A percentile compares a stretch with the other conserved stretches of the same genome.
Conservation (phyloP, 1,284 basidiomycete species). For the Bjerkandera adusta region DNA sequence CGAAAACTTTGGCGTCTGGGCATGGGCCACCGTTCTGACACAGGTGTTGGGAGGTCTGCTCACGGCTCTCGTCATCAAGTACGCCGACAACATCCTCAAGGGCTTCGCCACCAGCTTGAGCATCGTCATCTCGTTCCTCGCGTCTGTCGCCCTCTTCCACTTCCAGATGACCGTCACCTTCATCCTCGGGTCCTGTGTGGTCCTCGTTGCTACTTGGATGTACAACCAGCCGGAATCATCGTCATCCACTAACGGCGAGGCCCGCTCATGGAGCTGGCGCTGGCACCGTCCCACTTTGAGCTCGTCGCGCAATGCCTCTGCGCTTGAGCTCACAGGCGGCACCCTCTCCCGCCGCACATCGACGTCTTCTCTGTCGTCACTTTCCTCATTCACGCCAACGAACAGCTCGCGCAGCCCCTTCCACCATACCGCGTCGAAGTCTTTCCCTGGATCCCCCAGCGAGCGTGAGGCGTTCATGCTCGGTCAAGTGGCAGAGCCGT, state of each 20-base stretch:
- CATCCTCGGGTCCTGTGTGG: conserved; percentile 77
- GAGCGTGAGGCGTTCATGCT: conserved; percentile 27
- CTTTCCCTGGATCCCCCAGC: conserved; percentile 29
- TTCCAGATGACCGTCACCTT: conserved; percentile 87
- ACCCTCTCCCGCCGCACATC: conserved; percentile 30
- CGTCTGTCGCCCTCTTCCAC: conserved; percentile 84
- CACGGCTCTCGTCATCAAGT: conserved; percentile 86
- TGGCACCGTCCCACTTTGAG: conserved; percentile 22
- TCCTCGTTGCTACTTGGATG: conserved; percentile 85
- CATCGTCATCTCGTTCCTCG: conserved; percentile 92
- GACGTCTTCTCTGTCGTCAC: conserved; percentile 29
- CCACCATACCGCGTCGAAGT: conserved; percentile 20
- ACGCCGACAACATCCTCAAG: conserved; percentile 88
- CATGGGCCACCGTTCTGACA: conserved; percentile 85
- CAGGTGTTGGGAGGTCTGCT: conserved; percentile 91
- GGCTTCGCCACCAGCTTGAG: conserved; percentile 93
- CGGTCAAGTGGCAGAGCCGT: conserved; percentile 25
- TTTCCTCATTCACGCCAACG: conserved; percentile 20
- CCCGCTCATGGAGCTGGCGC: conserved; percentile 28
- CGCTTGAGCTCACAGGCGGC: conserved; percentile 25
- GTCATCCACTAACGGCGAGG: conserved; percentile 14
- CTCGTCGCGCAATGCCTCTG: conserved; percentile 22
- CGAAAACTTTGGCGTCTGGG: conserved; percentile 84
- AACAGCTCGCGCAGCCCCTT: conserved; percentile 10
- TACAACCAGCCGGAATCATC: conserved; percentile 67